Evolutionary conservation across 2,329 filamentous ascomycete species (phyloP), one percentile per base, ranked within the genome.

Genomic region (Aspergillus udagawae): DNA sequence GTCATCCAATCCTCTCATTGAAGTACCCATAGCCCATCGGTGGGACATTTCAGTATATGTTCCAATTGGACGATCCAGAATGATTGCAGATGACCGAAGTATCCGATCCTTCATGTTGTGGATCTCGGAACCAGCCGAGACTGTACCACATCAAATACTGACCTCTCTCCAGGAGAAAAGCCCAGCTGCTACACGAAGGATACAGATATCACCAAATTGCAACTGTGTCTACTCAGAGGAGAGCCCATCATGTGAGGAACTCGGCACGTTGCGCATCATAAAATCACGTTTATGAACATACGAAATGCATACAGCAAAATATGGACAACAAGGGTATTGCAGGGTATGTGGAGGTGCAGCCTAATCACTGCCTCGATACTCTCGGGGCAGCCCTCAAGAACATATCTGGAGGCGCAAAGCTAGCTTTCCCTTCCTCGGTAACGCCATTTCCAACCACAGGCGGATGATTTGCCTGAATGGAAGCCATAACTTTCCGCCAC

Each of bases 401-500:
- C 60, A 73, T 64, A 56, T 73, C 72, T 10, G 64, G 66, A 20
- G 63, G 66, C 12, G 60, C 55, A 51, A 66, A 70, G 42, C 53
- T 60, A 4, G 47, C 35, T 12, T 60, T 47, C 7, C 29, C 48
- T 57, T 61, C 64, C 14, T 41, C 50, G 45, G 49, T 12, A 17
- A 42, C 21, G 5, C 45, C 58, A n/a, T 50, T 56, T 12, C 41
- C 25, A 28, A 47, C 50, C 7, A 41, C 49, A 5, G 60, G 17
- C 56, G 23, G 60, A 38, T 38, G 59, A 59, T 29, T 54, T n/a
- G 21, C 64, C 45, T 59, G 67, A 38, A 59, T 62, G 28, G 53
- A 55, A 20, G 53, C 62, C 53, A 60, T 63, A 51, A 65, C 60
- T 35, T 64, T 73, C 63, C 76, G 78, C 85, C 85, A 87, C 67